These are phyloP conservation scores for Isatis lusitanica DNA, from an alignment of 441 rosid species.

Conservation along the genomic window DNA sequence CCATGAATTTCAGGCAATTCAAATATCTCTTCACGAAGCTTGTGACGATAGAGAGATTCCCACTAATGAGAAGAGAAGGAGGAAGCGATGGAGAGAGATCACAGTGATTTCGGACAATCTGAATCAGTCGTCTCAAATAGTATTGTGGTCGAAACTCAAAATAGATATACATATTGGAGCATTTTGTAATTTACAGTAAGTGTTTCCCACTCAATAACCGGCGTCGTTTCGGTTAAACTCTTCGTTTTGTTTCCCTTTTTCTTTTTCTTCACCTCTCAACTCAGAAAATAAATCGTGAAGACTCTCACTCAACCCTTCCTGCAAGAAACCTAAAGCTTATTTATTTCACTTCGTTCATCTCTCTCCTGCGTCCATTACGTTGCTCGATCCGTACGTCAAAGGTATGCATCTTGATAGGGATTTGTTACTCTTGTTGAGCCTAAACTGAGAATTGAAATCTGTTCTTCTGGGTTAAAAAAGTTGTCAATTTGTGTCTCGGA, in stretches of 20 bases:
- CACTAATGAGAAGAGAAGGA: neutral
- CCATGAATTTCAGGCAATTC: constrained; percentile 1
- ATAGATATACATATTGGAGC: neutral
- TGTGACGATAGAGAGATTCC: neutral
- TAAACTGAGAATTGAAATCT: neutral
- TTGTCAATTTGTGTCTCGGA: neutral
- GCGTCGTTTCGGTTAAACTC: neutral
- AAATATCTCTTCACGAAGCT: neutral
- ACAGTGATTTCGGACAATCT: neutral
- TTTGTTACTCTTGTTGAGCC: neutral
- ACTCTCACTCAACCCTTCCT: neutral
- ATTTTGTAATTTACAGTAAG: neutral
- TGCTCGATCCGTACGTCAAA: constrained; percentile 19
- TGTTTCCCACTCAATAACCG: neutral
- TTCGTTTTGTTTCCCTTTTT: neutral
- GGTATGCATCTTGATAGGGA: neutral
- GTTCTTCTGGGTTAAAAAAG: neutral
- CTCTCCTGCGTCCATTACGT: neutral
- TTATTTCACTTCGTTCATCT: constrained; percentile 11
- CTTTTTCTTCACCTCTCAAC: neutral
- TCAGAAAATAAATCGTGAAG: neutral
- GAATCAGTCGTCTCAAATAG: neutral
- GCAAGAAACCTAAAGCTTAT: constrained; percentile 31
- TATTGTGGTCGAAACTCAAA: constrained; percentile 1
- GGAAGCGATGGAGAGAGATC: neutral